Evolutionary conservation across 495 filamentous ascomycete genomes (phyloP), one percentile per base, ranked within the genome.

Genomic region (Penicillium tannophilum): DNA sequence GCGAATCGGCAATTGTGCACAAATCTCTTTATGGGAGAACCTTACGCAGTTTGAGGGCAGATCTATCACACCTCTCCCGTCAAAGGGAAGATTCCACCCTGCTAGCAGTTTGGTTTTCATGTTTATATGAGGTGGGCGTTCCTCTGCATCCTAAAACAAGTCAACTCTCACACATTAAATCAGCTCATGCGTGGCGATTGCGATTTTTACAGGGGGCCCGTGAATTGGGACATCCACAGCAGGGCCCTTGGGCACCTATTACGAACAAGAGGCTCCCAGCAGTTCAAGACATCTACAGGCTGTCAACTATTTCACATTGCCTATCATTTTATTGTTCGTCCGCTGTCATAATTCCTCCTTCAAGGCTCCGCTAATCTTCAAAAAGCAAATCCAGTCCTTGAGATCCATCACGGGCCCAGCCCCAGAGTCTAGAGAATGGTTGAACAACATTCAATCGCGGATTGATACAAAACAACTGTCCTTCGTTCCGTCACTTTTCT

Each of bases 381-480:
- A 53, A 45, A 23, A 57, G 55, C 55, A 57, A 57, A 57, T 57
- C 1, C 55, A 57, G 28, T 49, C 45, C 11, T 30, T 57, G 6
- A 28, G 17, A n/a, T 14, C 55, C 4, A 31, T 23, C 3, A 30
- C 30, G 6, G 55, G 17, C 20, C 55, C 55, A 3, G 16, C 55
- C 2, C 44, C 46, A 14, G 45, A 57, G 17, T 33, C 46, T 2
- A 24, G 23, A 14, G 45, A 50, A 28, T 57, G 45, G 55, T 30
- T 57, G 14, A 28, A 41, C 16, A 8, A 16, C 12, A 39, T 57
- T 6, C 6, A 57, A 12, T 42, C 55, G 41, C 17, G 12, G 1
- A 17, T 7, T 2, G 23, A 36, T 7, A 44, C 20, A 2, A 31
- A 57, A 0, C 28, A 50, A 4, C 28, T 49, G 4, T 36, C 39